These are phyloP conservation scores for Gnaphalium uliginosum DNA, from an alignment of 129 eudicot species.

Conservation along the genomic window DNA sequence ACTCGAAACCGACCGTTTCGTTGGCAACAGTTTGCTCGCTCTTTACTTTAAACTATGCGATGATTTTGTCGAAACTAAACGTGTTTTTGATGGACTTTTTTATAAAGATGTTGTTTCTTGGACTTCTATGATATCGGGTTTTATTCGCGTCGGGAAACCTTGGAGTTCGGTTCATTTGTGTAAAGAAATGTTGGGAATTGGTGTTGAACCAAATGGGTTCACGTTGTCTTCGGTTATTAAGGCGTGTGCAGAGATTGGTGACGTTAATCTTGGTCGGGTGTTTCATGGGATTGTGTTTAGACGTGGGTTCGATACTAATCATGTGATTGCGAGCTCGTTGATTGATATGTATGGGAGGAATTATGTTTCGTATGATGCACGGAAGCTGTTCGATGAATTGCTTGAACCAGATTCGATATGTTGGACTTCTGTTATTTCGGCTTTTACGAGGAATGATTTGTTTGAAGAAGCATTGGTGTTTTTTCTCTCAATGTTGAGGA, in stretches of 20 bases:
- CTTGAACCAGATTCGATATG: constrained; percentile 67
- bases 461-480: constrained; percentile 58
- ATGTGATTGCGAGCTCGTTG: constrained; percentile 62
- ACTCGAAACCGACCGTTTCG: constrained; percentile 63
- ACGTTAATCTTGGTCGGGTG: constrained; percentile 46
- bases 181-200: constrained; percentile 51
- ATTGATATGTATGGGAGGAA: constrained; percentile 85
- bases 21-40: constrained; percentile 78
- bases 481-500: constrained; percentile 50
- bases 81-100: constrained; percentile 55
- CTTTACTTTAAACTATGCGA: constrained; percentile 67
- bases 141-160: constrained; percentile 51
- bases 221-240: constrained; percentile 78
- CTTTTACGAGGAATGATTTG: constrained; percentile 62
- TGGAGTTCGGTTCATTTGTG: constrained; percentile 41
- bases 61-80: constrained; percentile 38
- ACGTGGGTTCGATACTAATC: constrained; percentile 57
- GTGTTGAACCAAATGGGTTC: constrained; percentile 67
- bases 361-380: constrained; percentile 34
- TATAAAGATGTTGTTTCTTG: constrained; percentile 72
- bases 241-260: constrained; percentile 66
- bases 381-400: constrained; percentile 66
- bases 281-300: constrained; percentile 67
- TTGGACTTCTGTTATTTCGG: constrained; percentile 82
- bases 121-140: constrained; percentile 83